These are phyloP conservation scores for Elymus sibiricus DNA, from an alignment of 176 grass and related monocot species.

Conservation along the genomic window DNA sequence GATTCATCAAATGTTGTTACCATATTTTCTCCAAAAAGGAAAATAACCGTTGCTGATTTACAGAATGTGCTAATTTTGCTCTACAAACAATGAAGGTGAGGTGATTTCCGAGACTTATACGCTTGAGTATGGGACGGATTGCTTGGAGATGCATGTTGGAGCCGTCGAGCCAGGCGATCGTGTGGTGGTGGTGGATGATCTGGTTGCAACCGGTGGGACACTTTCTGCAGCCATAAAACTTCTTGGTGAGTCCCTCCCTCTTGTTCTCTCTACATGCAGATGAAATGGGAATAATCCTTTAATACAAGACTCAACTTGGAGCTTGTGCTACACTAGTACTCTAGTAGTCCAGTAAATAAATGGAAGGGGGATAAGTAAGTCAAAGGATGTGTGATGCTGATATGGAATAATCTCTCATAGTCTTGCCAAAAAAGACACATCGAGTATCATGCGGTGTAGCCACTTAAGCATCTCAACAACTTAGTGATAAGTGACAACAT, in stretches of 20 bases:
- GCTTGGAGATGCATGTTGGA: conserved; percentile 94
- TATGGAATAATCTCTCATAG: background rate
- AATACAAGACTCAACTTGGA: background rate
- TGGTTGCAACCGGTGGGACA: conserved; percentile 91
- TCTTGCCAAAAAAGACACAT: background rate
- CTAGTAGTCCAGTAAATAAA: background rate
- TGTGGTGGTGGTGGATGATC: conserved; percentile 71
- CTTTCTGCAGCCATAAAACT: conserved; percentile 89
- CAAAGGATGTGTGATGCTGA: background rate
- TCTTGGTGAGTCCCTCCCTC: conserved; percentile 48
- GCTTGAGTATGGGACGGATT: conserved; percentile 90
- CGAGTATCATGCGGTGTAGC: background rate
- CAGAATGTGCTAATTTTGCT: background rate
- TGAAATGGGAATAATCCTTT: background rate
- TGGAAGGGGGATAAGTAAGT: background rate
- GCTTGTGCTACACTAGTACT: background rate
- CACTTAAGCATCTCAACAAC: conserved; percentile 33
- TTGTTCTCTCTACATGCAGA: background rate
- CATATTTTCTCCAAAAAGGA: background rate
- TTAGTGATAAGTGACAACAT: conserved; percentile 28
- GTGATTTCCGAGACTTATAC: conserved; percentile 86
- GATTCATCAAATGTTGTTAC: background rate
- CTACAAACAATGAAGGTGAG: conserved; percentile 51
- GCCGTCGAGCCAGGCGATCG: conserved; percentile 52
- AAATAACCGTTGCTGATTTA: background rate